phyloP scores from a whole-genome alignment of 2,329 filamentous ascomycete genomes.

The Zymoseptoria ardabiliae region DNA sequence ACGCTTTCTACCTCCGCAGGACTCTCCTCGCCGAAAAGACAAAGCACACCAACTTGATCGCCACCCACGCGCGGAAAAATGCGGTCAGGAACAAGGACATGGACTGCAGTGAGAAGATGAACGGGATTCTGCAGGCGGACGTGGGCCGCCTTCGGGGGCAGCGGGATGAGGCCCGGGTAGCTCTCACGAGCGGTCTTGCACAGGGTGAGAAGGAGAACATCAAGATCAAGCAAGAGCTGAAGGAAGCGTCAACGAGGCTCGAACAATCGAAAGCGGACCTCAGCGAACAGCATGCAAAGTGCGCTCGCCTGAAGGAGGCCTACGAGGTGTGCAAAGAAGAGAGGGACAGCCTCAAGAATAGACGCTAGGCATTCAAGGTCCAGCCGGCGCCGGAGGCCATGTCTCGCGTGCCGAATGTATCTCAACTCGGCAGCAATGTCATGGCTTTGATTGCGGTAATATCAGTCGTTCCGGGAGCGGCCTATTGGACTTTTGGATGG shows the following conservation, averaged over 20 bases:
- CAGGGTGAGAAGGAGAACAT: neutral
- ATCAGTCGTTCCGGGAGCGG: too few species aligned
- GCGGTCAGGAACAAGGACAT: neutral
- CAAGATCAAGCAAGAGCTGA: neutral
- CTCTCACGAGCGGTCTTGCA: neutral
- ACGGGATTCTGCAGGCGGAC: neutral
- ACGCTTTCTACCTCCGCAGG: neutral
- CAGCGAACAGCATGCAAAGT: too few species aligned
- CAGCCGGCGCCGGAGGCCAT: too few species aligned
- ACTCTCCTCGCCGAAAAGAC: neutral
- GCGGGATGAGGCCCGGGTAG: neutral
- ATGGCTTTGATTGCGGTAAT: too few species aligned
- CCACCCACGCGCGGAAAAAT: neutral
- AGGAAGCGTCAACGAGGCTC: neutral
- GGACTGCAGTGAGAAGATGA: neutral
- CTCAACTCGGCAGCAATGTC: too few species aligned
- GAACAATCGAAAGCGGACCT: too few species aligned
- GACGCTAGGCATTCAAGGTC: too few species aligned
- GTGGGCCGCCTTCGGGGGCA: neutral
- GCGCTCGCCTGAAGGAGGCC: too few species aligned
- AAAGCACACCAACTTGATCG: neutral
- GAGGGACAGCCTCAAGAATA: too few species aligned
- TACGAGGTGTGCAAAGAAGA: too few species aligned
- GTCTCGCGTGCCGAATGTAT: too few species aligned
- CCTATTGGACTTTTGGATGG: too few species aligned